These are phyloP conservation scores for Orbilia brochopaga DNA, from an alignment of 2,329 filamentous ascomycete genomes.

Conservation along the genomic window DNA sequence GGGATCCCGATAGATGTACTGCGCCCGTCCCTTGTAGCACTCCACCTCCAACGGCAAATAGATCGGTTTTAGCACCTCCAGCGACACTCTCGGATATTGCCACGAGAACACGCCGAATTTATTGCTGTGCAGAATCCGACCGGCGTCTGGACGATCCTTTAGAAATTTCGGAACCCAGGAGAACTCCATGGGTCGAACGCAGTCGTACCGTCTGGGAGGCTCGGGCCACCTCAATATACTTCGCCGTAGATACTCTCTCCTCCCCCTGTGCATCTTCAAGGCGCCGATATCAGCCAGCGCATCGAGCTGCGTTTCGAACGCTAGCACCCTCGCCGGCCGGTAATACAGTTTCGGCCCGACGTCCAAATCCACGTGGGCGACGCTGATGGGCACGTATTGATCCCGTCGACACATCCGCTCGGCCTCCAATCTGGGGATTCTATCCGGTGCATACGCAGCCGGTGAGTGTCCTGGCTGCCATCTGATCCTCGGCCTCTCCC, in stretches of 20 bases:
- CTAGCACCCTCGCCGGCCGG: conserved; percentile 19
- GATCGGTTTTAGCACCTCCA: conserved; percentile 9
- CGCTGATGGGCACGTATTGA: neutral
- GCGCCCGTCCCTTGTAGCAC: conserved; percentile 11
- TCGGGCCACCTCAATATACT: too few relatives aligned
- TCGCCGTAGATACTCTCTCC: conserved; percentile 1
- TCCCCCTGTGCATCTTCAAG: neutral
- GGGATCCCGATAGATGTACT: conserved; percentile 12
- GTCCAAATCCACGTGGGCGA: conserved; percentile 8
- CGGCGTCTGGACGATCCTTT: neutral
- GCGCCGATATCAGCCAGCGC: conserved; percentile 6
- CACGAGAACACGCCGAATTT: conserved; percentile 20
- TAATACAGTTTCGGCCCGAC: conserved; percentile 4
- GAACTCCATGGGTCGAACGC: conserved; percentile 14
- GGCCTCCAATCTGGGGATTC: neutral
- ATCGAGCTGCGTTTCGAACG: conserved; percentile 21
- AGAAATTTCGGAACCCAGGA: conserved; percentile 8
- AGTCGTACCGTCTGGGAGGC: neutral
- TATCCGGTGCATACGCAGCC: conserved; percentile 17
- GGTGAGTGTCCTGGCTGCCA: neutral
- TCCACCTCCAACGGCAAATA: conserved; percentile 1
- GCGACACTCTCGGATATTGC: neutral
- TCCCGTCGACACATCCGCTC: neutral
- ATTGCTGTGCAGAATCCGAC: conserved; percentile 11
- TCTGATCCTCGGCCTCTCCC: neutral